Evolutionary conservation across 2,329 filamentous ascomycete species (phyloP).

Genomic region (Fonsecaea monophora): DNA sequence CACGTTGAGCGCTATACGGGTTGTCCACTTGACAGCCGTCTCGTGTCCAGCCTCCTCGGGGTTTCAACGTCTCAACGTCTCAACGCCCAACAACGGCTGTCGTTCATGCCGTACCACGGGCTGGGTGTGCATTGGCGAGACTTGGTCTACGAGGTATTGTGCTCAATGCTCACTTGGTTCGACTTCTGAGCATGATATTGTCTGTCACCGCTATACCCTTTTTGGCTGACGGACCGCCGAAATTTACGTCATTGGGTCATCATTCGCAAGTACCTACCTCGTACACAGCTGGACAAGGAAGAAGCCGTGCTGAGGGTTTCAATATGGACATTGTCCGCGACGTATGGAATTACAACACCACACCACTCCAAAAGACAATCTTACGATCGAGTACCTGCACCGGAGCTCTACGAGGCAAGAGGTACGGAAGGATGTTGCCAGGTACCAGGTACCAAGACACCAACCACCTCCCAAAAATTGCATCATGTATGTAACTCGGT

Average conservation of each 20-base stretch:
- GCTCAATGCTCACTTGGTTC: neutral
- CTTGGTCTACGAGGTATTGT: neutral
- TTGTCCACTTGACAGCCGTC: neutral
- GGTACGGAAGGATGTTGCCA: neutral
- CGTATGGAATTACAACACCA: neutral
- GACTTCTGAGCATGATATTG: neutral
- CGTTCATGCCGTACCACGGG: slow-evolving; percentile 3
- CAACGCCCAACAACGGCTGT: neutral
- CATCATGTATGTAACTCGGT: too few relatives aligned
- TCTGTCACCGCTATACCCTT: neutral
- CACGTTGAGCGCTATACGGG: neutral
- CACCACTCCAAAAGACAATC: slow-evolving; percentile 3
- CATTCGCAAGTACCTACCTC: neutral
- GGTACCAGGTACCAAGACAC: neutral
- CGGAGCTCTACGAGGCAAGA: neutral
- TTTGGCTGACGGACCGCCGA: neutral
- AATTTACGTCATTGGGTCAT: slow-evolving; percentile 1
- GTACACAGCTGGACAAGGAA: neutral
- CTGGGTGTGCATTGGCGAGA: neutral
- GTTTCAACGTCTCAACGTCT: neutral
- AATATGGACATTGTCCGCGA: neutral
- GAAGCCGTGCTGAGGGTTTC: neutral
- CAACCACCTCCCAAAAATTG: neutral
- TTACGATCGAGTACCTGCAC: neutral
- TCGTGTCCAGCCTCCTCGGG: neutral